Base-by-base conservation (phyloP, 192 early-diverging fungal genomes). In the Mortierella antarctica region DNA sequence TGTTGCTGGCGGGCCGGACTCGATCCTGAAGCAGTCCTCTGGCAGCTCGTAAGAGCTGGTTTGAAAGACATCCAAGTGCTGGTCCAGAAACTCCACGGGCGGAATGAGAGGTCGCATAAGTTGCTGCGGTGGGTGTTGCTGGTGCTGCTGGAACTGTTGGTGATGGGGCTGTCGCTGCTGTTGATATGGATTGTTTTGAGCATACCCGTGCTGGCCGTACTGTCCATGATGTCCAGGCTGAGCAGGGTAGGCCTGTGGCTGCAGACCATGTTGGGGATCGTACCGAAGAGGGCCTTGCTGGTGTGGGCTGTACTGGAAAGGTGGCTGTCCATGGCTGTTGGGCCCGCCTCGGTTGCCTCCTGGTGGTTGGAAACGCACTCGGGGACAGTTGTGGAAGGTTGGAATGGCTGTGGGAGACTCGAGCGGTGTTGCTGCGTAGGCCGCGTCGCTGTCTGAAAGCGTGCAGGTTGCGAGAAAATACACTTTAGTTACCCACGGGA, bases 351-450 rank as follows among this genome's bases (percentile, higher is more conserved):
- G 65, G 17, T 54, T 57, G 14, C 57, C 50, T 9, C 71, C 57
- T 49, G 55, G 63, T 6, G 60, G 56, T 8, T 69, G 62, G 47
- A 79, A 71, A 12, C 71, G 80, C 23, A 68, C 62, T 13, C 62
- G 80, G 23, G 83, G 81, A 45, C 74, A 73, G 18, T 84, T 84
- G 18, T 65, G 47, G 12, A 80, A 23, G 9, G 87, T 84, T 31
- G 87, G 87, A 14, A 80, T 82, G 6, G 75, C 80, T n/a, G 85
- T 83, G 8, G 63, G 70, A 10, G 87, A 84, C 60, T 77, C 21
- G 11, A 88, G 56, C 15, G 66, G 83, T 20, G 88, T 83, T 17
- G 64, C 57, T 13, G 74, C 74, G 59, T 81, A 89, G 7, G 73
- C 87, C 12, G 83, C 85, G 54, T 85, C 85, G 20, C 61, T 60